Percentiles rank a stretch among this genome's conserved stretches.
These are phyloP conservation scores for Hypholoma sublateritium DNA, from an alignment of 768 basidiomycete genomes.

Conservation along the genomic window DNA sequence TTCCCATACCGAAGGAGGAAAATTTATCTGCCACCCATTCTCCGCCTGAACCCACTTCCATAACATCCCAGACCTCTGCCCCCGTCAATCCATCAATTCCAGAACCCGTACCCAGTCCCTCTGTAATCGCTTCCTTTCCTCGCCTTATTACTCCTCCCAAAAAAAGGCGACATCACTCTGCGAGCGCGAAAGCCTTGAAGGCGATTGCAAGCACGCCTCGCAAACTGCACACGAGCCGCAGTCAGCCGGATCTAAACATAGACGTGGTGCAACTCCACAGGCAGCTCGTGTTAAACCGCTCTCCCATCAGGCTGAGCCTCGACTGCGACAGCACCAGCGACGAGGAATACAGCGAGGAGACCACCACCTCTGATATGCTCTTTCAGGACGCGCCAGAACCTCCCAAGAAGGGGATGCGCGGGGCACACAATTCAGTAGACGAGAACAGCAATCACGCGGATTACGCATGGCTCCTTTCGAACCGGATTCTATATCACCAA, in stretches of 20 bases:
- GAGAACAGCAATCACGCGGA: conserved; percentile 12
- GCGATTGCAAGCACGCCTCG: neutral
- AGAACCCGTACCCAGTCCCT: neutral
- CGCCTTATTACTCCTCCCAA: neutral
- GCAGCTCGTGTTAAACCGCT: conserved; percentile 3
- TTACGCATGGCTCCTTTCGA: conserved; percentile 19
- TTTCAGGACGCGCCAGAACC: neutral
- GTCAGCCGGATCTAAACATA: neutral
- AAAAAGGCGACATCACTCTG: neutral
- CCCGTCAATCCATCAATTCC: neutral
- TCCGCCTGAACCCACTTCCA: neutral
- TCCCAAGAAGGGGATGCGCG: neutral
- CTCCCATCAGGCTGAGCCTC: neutral
- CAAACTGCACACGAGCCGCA: conserved; percentile 1
- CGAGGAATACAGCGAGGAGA: conserved; percentile 14
- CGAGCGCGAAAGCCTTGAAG: neutral
- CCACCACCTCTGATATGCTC: neutral
- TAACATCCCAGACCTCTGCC: neutral
- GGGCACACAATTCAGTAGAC: neutral
- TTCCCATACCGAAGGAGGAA: conserved; percentile 12
- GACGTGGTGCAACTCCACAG: conserved; percentile 5
- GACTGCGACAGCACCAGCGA: conserved; percentile 8
- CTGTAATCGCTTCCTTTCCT: conserved; percentile 5
- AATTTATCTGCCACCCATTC: neutral
- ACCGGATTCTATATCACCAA: conserved; percentile 13